phyloP scores from a whole-genome alignment of 306 rosid species.

The Nissolia schottii region DNA sequence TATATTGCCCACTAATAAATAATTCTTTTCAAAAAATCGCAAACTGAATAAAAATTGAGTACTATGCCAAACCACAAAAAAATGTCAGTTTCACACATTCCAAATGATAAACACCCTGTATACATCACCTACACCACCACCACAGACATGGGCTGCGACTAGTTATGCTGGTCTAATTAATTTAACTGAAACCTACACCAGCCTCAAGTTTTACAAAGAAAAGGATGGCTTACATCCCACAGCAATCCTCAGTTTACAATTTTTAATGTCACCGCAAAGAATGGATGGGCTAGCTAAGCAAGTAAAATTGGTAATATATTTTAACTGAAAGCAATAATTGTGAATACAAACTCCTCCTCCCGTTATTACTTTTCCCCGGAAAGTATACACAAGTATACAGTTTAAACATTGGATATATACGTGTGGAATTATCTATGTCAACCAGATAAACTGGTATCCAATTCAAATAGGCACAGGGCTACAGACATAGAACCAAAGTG shows the following conservation, averaged over 20 bases:
- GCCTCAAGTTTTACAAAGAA: not conserved
- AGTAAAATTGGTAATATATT: not conserved
- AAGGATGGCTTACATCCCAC: not conserved
- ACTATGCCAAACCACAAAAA: not conserved
- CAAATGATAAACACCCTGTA: no score
- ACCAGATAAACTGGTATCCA: slow-evolving; percentile 1
- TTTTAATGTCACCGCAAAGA: not conserved
- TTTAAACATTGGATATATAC: no score
- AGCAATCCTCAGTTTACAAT: not conserved
- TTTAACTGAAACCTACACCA: not conserved
- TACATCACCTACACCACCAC: no score
- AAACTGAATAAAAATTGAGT: not conserved
- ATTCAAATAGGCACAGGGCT: slow-evolving; percentile 5
- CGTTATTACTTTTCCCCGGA: no score
- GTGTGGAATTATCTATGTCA: not conserved
- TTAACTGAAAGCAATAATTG: not conserved
- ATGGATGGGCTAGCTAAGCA: not conserved
- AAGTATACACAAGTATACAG: not conserved
- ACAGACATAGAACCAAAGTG: slow-evolving; percentile 5
- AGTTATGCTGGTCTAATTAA: not conserved
- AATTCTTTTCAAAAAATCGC: not conserved
- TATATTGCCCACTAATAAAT: not conserved
- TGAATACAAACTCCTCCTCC: not conserved
- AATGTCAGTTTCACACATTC: no score
- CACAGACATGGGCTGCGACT: no score